Conservation (phyloP, 768 basidiomycete species). For the Melanogaster broomeanus region DNA sequence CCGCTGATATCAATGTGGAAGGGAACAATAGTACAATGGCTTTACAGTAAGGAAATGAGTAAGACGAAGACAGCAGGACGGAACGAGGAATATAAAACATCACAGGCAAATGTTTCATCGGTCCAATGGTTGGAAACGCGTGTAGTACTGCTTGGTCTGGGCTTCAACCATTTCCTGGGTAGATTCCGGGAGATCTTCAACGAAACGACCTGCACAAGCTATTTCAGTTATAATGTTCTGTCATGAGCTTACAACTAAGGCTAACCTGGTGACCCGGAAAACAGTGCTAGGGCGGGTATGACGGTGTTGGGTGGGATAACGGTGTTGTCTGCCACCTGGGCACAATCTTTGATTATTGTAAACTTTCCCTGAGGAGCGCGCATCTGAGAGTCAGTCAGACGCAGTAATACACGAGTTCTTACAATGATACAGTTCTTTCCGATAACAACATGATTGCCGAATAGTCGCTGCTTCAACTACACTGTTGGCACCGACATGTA, state of each 20-base stretch:
- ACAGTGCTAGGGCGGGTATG: slow-evolving; percentile 83
- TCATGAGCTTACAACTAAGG: slow-evolving; percentile 1
- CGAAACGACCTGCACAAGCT: slow-evolving; percentile 62
- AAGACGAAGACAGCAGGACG: neutral
- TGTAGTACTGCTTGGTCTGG: slow-evolving; percentile 83
- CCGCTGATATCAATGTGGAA: neutral
- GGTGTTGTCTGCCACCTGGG: slow-evolving; percentile 84
- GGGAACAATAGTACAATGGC: slow-evolving; percentile 1
- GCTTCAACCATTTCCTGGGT: slow-evolving; percentile 91
- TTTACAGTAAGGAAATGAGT: slow-evolving; percentile 2
- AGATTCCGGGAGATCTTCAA: slow-evolving; percentile 88
- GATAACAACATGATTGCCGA: slow-evolving; percentile 91
- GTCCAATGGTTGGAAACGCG: slow-evolving; percentile 71
- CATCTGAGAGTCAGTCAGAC: slow-evolving; percentile 1
- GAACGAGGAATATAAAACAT: neutral
- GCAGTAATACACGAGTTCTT: slow-evolving; percentile 27
- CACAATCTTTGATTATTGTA: slow-evolving; percentile 95
- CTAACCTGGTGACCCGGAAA: slow-evolving; percentile 87
- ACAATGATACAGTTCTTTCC: slow-evolving; percentile 96
- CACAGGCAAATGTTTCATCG: slow-evolving; percentile 19
- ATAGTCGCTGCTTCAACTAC: slow-evolving; percentile 95
- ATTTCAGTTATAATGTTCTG: slow-evolving; percentile 2
- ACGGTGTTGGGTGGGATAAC: slow-evolving; percentile 92
- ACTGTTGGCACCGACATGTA: slow-evolving; percentile 86
- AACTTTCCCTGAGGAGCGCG: slow-evolving; percentile 77